phyloP scores from a whole-genome alignment of 108 stramenopile genomes.

The Pseudonitzschia multistriata region DNA sequence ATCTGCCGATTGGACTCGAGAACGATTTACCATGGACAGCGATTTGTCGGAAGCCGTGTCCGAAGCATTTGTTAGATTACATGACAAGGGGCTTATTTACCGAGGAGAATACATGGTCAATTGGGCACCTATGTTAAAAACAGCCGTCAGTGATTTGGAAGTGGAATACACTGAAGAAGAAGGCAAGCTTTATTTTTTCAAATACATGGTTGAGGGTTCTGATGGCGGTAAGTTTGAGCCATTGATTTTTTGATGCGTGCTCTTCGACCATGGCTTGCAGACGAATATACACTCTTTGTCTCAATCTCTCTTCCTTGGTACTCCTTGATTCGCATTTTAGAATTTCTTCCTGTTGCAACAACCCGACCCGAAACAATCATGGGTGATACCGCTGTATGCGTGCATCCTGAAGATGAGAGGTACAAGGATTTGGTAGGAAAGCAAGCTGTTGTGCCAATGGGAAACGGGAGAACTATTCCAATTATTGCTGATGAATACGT shows the following conservation, averaged over 20 bases:
- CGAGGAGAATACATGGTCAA: conserved; percentile 97
- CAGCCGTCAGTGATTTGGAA: conserved; percentile 96
- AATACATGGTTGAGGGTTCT: conserved; percentile 83
- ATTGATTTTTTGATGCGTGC: neutral
- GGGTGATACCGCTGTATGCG: conserved; percentile 95
- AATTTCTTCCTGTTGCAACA: conserved; percentile 90
- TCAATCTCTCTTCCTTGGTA: neutral
- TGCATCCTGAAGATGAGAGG: conserved; percentile 92
- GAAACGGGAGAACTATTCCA: conserved; percentile 76
- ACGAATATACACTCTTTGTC: neutral
- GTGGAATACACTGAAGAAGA: conserved; percentile 91
- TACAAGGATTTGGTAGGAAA: conserved; percentile 92
- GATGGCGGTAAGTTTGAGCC: conserved; percentile 42
- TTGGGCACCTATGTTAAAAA: conserved; percentile 97
- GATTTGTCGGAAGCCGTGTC: conserved; percentile 82
- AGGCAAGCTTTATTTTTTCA: conserved; percentile 96
- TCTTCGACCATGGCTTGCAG: neutral
- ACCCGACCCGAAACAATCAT: conserved; percentile 95
- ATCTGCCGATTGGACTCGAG: conserved; percentile 96
- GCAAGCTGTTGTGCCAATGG: conserved; percentile 82
- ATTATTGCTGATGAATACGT: conserved; percentile 96
- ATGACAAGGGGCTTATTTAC: conserved; percentile 95
- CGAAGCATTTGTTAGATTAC: conserved; percentile 94
- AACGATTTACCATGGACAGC: conserved; percentile 97
- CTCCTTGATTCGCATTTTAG: conserved; percentile 22